Evolutionary conservation across 139 green algal genomes (phyloP).

Genomic region (Protoeuglena noctilucae): DNA sequence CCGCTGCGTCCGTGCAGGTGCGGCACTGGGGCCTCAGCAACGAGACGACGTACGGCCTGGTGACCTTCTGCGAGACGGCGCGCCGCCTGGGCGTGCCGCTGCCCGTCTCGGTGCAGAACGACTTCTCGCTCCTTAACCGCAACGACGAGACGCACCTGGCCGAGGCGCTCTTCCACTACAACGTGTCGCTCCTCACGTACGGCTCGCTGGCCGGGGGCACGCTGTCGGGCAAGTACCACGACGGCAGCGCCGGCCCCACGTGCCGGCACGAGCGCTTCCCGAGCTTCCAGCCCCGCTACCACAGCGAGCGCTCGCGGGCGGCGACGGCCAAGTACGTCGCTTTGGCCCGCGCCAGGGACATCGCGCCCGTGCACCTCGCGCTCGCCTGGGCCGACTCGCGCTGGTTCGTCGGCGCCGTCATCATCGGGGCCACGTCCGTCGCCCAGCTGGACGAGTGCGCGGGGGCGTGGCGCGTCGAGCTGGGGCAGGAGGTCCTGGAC

Average conservation of each 20-base stretch:
- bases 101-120: constrained; percentile 65
- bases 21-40: constrained; percentile 58
- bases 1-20: background rate
- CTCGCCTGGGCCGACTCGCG: constrained; percentile 30
- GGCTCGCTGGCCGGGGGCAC: constrained; percentile 37
- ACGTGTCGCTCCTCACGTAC: constrained; percentile 37
- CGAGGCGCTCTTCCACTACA: constrained; percentile 48
- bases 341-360: constrained; percentile 33
- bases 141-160: constrained; percentile 38
- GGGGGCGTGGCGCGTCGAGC: constrained; percentile 14
- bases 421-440: constrained; percentile 36
- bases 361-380: constrained; percentile 35
- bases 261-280: constrained; percentile 19
- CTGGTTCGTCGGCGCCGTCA: constrained; percentile 20
- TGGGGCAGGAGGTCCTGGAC: constrained; percentile 27
- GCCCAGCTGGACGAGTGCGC: constrained; percentile 43
- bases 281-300: constrained; percentile 26
- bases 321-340: constrained; percentile 37
- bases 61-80: constrained; percentile 34
- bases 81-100: constrained; percentile 34
- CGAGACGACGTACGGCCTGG: constrained; percentile 59
- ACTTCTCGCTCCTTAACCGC: constrained; percentile 37
- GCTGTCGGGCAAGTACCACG: constrained; percentile 57
- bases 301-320: constrained; percentile 9
- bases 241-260: background rate